Conservation (phyloP, 1,284 basidiomycete genomes). For the Rhodotorula sp. region DNA sequence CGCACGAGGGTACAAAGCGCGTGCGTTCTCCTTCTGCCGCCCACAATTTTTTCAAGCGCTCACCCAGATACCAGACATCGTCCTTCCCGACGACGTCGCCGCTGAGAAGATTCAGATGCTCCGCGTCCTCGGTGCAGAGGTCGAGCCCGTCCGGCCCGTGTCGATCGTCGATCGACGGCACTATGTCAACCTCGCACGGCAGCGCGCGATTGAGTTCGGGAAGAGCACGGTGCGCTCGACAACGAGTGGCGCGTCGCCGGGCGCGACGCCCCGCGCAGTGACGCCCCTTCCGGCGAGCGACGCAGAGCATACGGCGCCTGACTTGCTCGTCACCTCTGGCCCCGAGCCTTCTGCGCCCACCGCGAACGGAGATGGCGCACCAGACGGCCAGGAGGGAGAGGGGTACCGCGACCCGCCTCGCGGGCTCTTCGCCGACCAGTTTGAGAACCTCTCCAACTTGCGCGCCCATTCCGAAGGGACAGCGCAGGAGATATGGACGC, state of each 20-base stretch:
- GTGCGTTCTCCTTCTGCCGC: conserved; percentile 53
- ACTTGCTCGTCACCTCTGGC: conserved; percentile 23
- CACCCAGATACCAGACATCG: conserved; percentile 63
- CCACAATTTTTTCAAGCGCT: too few relatives aligned
- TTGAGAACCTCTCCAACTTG: conserved; percentile 83
- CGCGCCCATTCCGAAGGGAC: conserved; percentile 86
- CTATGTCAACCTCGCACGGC: conserved; percentile 64
- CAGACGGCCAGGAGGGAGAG: neutral
- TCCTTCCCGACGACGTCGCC: conserved; percentile 84
- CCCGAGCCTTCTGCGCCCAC: neutral
- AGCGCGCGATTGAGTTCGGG: conserved; percentile 73
- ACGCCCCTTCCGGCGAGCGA: neutral
- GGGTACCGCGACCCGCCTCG: conserved; percentile 25
- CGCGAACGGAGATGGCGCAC: neutral
- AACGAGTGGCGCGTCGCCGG: neutral
- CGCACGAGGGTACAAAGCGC: conserved; percentile 61
- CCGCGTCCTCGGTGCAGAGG: conserved; percentile 78
- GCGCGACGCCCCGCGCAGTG: neutral
- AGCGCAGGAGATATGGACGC: conserved; percentile 93
- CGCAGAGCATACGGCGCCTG: conserved; percentile 2
- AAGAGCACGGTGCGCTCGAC: conserved; percentile 42
- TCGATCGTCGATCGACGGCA: conserved; percentile 94
- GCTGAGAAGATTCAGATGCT: conserved; percentile 86
- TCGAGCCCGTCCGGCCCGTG: conserved; percentile 63
- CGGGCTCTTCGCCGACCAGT: conserved; percentile 84